Base-by-base conservation (phyloP, 768 basidiomycete genomes). In the Tricholoma sp. region DNA sequence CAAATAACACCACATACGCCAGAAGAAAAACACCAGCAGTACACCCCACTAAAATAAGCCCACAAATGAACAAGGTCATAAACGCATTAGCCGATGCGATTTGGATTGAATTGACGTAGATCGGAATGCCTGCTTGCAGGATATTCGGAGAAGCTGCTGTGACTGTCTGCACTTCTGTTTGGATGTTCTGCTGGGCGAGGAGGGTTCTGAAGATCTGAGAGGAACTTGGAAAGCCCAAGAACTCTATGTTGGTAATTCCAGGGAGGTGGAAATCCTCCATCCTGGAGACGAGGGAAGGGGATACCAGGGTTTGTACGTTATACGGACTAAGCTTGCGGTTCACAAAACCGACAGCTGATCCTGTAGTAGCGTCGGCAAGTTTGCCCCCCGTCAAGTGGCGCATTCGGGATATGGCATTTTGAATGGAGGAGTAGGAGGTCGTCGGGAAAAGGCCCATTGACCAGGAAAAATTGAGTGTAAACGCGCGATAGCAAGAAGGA, bases 41-140 rank as follows among this genome's bases (percentile, higher is more conserved):
- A 59, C 91, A 80, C 13, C 82, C 86, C 56, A 86, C 70, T 34
- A 90, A 66, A 53, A 91, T 83, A 62, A 98, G 78, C 9, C 77
- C 75, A 48, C 81, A 75, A 44, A 95, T 72, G 70, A 97, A 95
- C n/a, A 86, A 73, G 4, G 92, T 94, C 81, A 91, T 89, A 73
- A 92, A 97, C 6, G 88, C 88, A 71, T 97, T 95, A 54, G 88
- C 88, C 0, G 86, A 88, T 9, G 89, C 84, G 56, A 98, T 88
- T 53, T 85, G 82, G 24, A 91, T 70, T 12, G 82, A 80, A 64
- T 88, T 93, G 59, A 84, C 84, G 63, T 86, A 95, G 32, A 90
- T 87, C 4, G 93, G 91, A 20, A 96, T 71, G 18, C 93, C 94
- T 17, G 89, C 87, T 60, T 88, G 74, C 17, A 95, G 80, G 34